A percentile compares a stretch with the other conserved stretches of the same genome.
Evolutionary conservation across 2,329 filamentous ascomycete species (phyloP).

Genomic region (Beauveria pseudobassiana): DNA sequence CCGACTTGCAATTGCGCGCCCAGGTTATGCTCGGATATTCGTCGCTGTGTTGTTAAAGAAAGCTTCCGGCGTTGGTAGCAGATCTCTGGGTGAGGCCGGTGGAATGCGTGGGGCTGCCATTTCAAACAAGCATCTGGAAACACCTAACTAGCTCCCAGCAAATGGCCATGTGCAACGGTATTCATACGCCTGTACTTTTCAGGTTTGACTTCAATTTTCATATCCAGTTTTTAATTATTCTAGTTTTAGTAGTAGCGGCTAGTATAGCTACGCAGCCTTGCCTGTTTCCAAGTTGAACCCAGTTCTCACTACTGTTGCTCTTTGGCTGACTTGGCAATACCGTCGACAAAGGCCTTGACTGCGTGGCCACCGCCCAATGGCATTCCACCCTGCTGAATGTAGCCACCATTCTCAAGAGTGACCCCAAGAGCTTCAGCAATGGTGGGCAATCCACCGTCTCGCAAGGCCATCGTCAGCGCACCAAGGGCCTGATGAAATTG

Average conservation of each 20-base stretch:
- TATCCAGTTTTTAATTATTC: neutral
- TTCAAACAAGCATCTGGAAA: neutral
- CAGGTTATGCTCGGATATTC: neutral
- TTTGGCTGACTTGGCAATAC: constrained; percentile 72
- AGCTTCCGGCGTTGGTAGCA: neutral
- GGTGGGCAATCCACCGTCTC: constrained; percentile 84
- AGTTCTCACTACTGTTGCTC: constrained; percentile 32
- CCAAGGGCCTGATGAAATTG: constrained; percentile 84
- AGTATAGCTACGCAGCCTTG: neutral
- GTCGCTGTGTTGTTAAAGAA: neutral
- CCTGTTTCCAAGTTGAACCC: neutral
- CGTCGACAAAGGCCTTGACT: constrained; percentile 84
- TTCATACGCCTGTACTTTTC: neutral
- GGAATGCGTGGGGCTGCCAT: constrained; percentile 6
- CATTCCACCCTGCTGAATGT: constrained; percentile 68
- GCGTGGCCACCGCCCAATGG: constrained; percentile 83
- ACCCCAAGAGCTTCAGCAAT: constrained; percentile 81
- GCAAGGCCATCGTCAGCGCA: constrained; percentile 77
- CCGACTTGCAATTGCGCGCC: constrained; percentile 15
- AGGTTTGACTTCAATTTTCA: neutral
- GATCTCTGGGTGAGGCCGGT: neutral
- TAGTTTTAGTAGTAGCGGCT: neutral
- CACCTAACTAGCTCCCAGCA: neutral
- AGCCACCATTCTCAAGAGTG: constrained; percentile 76
- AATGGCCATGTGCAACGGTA: neutral